Base-by-base conservation (phyloP, 768 basidiomycete species). In the Boletus edulis region DNA sequence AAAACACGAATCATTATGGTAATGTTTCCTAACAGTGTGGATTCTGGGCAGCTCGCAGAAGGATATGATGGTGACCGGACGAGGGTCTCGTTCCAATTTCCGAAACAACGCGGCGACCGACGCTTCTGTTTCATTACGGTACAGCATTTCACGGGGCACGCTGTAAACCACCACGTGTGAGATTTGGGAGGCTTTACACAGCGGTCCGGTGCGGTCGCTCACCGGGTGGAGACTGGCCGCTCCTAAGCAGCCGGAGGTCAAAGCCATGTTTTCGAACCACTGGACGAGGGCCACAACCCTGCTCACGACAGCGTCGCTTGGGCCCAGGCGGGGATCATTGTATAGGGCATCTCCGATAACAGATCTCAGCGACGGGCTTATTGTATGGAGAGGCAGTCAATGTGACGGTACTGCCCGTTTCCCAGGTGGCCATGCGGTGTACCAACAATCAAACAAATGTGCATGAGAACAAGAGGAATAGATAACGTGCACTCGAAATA, bases 221-320 rank as follows among this genome's bases (percentile, higher is more conserved):
- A 35, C 63, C 63, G 64, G 54, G 37, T 51, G 27, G 41, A 47
- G 32, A 18, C 38, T 35, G 44, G 6, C 46, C 51, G 31, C 47
- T 43, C 42, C 38, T 65, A 63, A 44, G 51, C 51, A 51, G 29
- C 27, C 47, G 65, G 59, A 58, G 89, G 71, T 0, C 89, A 88
- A 88, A 5, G 87, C 86, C 75, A 86, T 83, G 18, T 64, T 66
- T 67, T 90, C 82, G 55, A 92, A 87, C 90, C 90, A 92, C 6
- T 64, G 62, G 3, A 84, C 88, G 34, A 89, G 75, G 17, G 75
- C 72, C 0, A 83, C 80, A 1, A 93, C 89, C 56, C 78, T 85
- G 52, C 81, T 76, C 14, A 92, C 85, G 8, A 77, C 78, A 10
- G 83, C 81, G 52, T 92, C 89, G 54, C 84, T 89, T 55, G 75